Evolutionary conservation across 1,284 basidiomycete genomes (phyloP).

Genomic region (Boletus smithii): DNA sequence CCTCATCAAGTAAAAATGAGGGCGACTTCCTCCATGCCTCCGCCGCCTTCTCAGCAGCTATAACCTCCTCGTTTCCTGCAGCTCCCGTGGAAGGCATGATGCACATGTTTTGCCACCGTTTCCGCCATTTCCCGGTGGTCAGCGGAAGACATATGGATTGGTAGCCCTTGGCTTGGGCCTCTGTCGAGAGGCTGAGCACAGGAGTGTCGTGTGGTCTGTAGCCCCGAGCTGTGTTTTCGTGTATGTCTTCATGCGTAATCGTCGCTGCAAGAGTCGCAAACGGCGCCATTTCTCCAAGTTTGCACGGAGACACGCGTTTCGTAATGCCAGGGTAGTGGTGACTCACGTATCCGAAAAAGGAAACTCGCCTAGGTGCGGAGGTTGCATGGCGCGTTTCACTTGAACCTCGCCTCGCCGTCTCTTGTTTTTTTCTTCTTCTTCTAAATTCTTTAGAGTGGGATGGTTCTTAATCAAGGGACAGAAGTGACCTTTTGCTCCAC

Average conservation of each 20-base stretch:
- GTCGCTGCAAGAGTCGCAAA: slow-evolving; percentile 37
- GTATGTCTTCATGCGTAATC: slow-evolving; percentile 42
- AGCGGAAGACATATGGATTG: slow-evolving; percentile 77
- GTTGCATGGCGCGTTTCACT: slow-evolving; percentile 15
- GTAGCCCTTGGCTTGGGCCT: slow-evolving; percentile 58
- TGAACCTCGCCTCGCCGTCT: not conserved
- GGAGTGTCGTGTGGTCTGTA: slow-evolving; percentile 39
- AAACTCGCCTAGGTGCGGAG: slow-evolving; percentile 18
- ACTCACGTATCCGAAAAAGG: slow-evolving; percentile 26
- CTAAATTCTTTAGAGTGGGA: not conserved
- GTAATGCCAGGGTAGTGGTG: slow-evolving; percentile 1
- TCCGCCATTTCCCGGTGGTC: slow-evolving; percentile 83
- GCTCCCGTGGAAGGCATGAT: slow-evolving; percentile 48
- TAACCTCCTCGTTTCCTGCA: slow-evolving; percentile 46
- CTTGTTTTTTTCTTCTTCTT: not conserved
- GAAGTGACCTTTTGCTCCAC: slow-evolving; percentile 19
- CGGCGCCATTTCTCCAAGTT: slow-evolving; percentile 21
- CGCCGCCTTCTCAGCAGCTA: slow-evolving; percentile 66
- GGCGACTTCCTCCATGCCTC: slow-evolving; percentile 88
- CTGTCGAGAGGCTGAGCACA: slow-evolving; percentile 47
- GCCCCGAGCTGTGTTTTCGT: slow-evolving; percentile 16
- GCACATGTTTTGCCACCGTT: slow-evolving; percentile 89
- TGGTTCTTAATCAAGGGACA: slow-evolving; percentile 5
- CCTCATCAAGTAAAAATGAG: slow-evolving; percentile 78
- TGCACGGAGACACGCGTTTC: slow-evolving; percentile 14